Evolutionary conservation across 306 rosid genomes (phyloP).

Genomic region (Vigna mungo): DNA sequence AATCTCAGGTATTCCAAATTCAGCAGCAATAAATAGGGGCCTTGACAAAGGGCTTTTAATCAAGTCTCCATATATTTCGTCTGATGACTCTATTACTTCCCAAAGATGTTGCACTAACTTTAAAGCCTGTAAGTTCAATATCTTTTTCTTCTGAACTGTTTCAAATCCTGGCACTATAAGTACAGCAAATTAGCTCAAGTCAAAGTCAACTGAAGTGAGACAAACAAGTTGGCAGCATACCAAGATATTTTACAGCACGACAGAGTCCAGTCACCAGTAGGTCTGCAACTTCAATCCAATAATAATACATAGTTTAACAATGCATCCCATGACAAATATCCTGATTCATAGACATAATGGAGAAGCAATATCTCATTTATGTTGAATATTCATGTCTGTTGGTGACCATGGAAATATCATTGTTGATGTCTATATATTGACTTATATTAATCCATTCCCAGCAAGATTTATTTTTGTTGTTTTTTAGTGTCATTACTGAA

Average conservation of each 20-base stretch:
- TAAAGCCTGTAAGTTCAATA: constrained; percentile 19
- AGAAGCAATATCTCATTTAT: neutral
- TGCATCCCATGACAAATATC: neutral
- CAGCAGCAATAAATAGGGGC: constrained; percentile 33
- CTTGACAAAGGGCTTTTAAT: constrained; percentile 27
- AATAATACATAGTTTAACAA: neutral
- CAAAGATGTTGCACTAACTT: constrained; percentile 29
- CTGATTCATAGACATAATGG: neutral
- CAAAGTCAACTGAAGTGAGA: neutral
- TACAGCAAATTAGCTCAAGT: constrained; percentile 11
- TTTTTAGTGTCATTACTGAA: neutral
- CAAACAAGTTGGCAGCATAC: neutral
- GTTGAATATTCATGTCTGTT: constrained; percentile 1
- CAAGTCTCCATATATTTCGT: constrained; percentile 20
- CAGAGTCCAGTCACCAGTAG: constrained; percentile 15
- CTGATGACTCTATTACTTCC: constrained; percentile 4
- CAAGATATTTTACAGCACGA: constrained; percentile 19
- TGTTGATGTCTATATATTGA: neutral
- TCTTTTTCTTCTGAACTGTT: constrained; percentile 26
- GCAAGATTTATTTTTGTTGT: neutral
- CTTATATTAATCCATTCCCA: neutral
- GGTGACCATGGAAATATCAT: neutral
- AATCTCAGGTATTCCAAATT: constrained; percentile 29
- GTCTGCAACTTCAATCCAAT: constrained; percentile 28
- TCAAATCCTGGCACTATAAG: constrained; percentile 29